phyloP scores from a whole-genome alignment of 352 stramenopile genomes.

The Aphanomyces stellatus region DNA sequence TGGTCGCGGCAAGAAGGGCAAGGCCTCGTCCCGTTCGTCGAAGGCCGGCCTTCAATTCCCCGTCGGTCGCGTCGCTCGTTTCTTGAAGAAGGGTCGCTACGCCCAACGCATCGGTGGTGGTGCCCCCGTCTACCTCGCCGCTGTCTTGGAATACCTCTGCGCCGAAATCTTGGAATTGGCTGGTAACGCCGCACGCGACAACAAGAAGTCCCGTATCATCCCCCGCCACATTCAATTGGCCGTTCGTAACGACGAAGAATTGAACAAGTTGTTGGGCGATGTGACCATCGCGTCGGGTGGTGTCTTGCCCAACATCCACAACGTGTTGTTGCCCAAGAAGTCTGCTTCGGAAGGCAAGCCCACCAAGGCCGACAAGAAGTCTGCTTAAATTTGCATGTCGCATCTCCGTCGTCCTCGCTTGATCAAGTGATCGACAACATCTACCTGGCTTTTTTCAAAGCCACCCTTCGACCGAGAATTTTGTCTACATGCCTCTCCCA shows the following conservation, averaged over 20 bases:
- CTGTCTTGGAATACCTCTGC: constrained; percentile 85
- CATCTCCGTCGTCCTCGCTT: not conserved
- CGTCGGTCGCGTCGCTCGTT: constrained; percentile 91
- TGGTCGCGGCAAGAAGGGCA: constrained; percentile 66
- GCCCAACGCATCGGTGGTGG: constrained; percentile 86
- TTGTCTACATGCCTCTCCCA: too few relatives aligned
- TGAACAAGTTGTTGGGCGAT: constrained; percentile 89
- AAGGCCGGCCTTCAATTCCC: constrained; percentile 95
- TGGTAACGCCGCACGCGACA: constrained; percentile 87
- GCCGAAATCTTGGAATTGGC: constrained; percentile 88
- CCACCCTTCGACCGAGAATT: not conserved
- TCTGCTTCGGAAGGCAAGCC: constrained; percentile 22
- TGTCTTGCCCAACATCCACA: constrained; percentile 93
- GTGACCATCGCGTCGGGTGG: constrained; percentile 91
- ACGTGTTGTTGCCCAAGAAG: constrained; percentile 81
- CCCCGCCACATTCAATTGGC: constrained; percentile 94
- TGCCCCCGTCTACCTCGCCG: constrained; percentile 91
- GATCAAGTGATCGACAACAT: not conserved
- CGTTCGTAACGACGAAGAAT: constrained; percentile 88
- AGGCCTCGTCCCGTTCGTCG: constrained; percentile 51
- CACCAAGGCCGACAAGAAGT: constrained; percentile 24
- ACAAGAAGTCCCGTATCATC: constrained; percentile 96
- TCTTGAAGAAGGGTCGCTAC: constrained; percentile 89
- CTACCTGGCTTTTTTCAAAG: constrained; percentile 12
- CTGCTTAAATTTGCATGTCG: not conserved